Percentiles rank a stretch among this genome's conserved stretches.
Evolutionary conservation across 2,329 filamentous ascomycete genomes (phyloP).

Genomic region (Chalara sp.): DNA sequence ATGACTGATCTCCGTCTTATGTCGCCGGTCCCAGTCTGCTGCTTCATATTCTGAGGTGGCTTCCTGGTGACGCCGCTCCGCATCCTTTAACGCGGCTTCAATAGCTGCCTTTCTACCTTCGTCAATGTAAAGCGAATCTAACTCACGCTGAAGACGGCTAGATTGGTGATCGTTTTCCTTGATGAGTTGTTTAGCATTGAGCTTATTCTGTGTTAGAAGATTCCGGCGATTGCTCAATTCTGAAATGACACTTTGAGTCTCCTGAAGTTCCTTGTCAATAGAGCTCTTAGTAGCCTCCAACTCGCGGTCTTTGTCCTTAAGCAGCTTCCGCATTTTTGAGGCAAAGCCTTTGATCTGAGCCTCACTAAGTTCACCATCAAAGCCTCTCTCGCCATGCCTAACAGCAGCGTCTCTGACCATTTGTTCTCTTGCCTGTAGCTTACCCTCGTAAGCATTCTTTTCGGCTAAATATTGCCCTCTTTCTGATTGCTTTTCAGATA

Average conservation of each 20-base stretch:
- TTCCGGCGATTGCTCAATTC: conserved; percentile 69
- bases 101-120: conserved; percentile 77
- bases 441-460: conserved; percentile 78
- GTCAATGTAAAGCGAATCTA: conserved; percentile 72
- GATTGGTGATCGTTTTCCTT: conserved; percentile 66
- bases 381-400: conserved; percentile 74
- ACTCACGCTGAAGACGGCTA: conserved; percentile 55
- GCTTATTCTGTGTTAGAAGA: conserved; percentile 65
- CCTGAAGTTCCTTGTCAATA: conserved; percentile 65
- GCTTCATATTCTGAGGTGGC: conserved; percentile 56
- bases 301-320: conserved; percentile 71
- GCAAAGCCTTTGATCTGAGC: conserved; percentile 69
- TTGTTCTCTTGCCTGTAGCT: conserved; percentile 62
- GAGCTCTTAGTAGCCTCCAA: conserved; percentile 70
- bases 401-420: conserved; percentile 75
- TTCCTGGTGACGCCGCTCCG: conserved; percentile 54
- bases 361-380: conserved; percentile 72
- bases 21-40: conserved; percentile 63
- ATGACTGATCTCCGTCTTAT: conserved; percentile 58
- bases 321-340: conserved; percentile 66
- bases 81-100: conserved; percentile 65
- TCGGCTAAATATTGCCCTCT: conserved; percentile 78
- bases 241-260: conserved; percentile 65
- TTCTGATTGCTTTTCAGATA: conserved; percentile 52
- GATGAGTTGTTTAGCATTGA: conserved; percentile 67